Evolutionary conservation across 2,329 filamentous ascomycete genomes (phyloP), one percentile per base, ranked within the genome.

Genomic region (Berkeleyomyces rouxiae): DNA sequence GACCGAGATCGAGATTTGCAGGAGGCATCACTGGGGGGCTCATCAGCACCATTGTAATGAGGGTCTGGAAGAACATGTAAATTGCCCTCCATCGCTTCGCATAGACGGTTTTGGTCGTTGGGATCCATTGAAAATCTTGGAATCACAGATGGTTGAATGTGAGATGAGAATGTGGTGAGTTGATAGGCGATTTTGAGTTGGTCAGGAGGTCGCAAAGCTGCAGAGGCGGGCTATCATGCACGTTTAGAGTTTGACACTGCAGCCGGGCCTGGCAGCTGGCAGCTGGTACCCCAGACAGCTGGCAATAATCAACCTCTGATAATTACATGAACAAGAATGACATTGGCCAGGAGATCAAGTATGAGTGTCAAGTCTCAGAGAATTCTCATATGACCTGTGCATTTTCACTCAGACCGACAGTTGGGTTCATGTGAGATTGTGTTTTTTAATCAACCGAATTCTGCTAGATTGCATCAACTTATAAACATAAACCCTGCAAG

Each of bases 31-130:
- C 61, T 58, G 59, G 49, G 58, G 23, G 23, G 46, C 62, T 58
- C 47, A 58, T 53, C 23, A 23, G 23, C 60, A 40, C 42, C 31
- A 42, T n/a, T 39, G 7, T 16, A 37, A 33, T 44, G 53, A 42
- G 31, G 23, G 47, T 57, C 46, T 47, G 42, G 40, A 31, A 36
- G 43, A 16, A 40, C 49, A 47, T 39, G 51, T 23, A 46, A 43
- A 44, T 42, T 58, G 9, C 60, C 63, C 40, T 57, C 37, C 62
- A 49, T 65, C 53, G 66, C 57, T 49, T 65, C 65, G 36, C 70
- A 66, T 55, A 68, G 67, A 63, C 65, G 64, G 59, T 67, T 9
- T 33, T 66, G 40, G 3, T 46, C 33, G n/a, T 59, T 43, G 58
- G 36, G 5, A 46, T 59, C n/a, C 42, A 44, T 31, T 44, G 39